phyloP scores from a whole-genome alignment of 352 stramenopile genomes.

The Pythium angustatum region DNA sequence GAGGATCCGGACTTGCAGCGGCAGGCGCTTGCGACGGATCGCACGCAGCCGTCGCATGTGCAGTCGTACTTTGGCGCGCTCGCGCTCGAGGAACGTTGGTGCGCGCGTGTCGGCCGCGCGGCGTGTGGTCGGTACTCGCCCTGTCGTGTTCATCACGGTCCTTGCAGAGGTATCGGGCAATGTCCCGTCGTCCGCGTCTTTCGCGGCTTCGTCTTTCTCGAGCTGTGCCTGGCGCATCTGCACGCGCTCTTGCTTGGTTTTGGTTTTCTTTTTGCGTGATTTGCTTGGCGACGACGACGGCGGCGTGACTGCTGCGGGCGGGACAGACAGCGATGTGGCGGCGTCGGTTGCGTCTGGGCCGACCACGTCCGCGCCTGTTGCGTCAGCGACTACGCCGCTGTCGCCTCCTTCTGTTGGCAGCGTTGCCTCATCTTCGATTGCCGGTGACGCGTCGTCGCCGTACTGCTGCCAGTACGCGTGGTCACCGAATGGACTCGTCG shows the following conservation, averaged over 20 bases:
- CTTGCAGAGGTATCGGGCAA: background rate
- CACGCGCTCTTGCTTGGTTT: slow-evolving; percentile 56
- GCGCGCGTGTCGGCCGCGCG: background rate
- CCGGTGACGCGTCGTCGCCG: slow-evolving; percentile 6
- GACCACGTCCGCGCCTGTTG: background rate
- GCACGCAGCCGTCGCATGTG: slow-evolving; percentile 51
- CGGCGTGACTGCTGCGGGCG: background rate
- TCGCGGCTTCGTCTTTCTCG: slow-evolving; percentile 52
- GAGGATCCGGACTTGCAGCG: slow-evolving; percentile 67
- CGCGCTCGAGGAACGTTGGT: slow-evolving; percentile 48
- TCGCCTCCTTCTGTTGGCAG: background rate
- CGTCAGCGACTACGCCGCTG: background rate
- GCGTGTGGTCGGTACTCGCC: background rate
- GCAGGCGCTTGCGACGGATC: slow-evolving; percentile 60
- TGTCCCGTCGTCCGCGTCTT: slow-evolving; percentile 4
- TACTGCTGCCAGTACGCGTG: slow-evolving; percentile 52
- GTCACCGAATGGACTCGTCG: slow-evolving; percentile 41
- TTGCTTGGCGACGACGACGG: slow-evolving; percentile 6
- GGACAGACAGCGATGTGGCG: background rate
- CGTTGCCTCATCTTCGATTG: background rate
- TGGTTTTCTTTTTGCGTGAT: slow-evolving; percentile 27
- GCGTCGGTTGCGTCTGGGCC: too few species aligned
- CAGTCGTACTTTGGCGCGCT: slow-evolving; percentile 59
- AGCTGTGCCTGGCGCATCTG: slow-evolving; percentile 52
- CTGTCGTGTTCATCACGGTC: background rate